Base-by-base conservation (phyloP, 805 yeast species). In the Candida lessepsii region DNA sequence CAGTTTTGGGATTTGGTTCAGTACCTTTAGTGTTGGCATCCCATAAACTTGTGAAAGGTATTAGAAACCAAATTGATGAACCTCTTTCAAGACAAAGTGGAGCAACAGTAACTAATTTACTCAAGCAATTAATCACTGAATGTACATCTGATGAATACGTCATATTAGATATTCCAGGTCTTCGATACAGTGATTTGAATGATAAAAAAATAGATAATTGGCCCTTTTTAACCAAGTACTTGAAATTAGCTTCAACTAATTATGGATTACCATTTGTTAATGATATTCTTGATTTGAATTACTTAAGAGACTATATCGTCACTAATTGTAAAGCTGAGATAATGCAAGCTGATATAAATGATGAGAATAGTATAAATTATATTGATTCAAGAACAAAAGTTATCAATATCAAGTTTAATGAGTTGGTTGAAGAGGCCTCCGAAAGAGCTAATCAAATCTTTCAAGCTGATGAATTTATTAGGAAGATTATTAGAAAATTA, bases 351-450 rank as follows among this genome's bases (percentile, higher is more conserved):
- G 65, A 69, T 9, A 76, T 68, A 41, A 42, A 41, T 2, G 45
- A 45, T 16, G 53, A 52, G 17, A 34, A 39, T 7, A 40, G 44
- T 21, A 70, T 75, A 17, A 75, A 76, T 10, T 86, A 84, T 57
- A 69, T 76, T 27, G 96, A 87, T 53, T 63, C 79, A 1, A 61
- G 75, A 18, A 78, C 76, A 16, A 69, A 95, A 46, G 72, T 86
- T 9, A 75, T 91, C 20, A 62, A 70, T 13, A 61, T 89, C 8
- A 71, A 80, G 27, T 70, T 83, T 43, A 73, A 79, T 2, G 66
- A 63, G n/a, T 62, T 86, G 16, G 56, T 55, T 3, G 54, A 52
- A 5, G 51, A 47, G 17, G 27, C 25, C 11, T 26, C n/a, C 2
- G 45, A 32, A n/a, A 34, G 57, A 35, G 14, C n/a, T 8, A 31